phyloP scores from a whole-genome alignment of 257 asterid species.

The Linderniella brevidens region DNA sequence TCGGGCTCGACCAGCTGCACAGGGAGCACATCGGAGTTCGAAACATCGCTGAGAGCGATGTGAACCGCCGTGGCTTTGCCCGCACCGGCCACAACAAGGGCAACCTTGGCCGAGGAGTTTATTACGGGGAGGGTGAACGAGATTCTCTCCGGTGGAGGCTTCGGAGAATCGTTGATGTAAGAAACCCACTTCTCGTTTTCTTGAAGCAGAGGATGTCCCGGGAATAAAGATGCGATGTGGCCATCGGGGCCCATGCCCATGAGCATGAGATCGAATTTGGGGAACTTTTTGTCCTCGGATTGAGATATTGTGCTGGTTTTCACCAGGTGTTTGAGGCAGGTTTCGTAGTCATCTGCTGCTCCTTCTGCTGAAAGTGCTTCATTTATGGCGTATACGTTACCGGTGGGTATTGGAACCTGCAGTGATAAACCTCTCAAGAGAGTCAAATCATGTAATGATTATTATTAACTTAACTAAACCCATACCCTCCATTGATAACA shows the following conservation, averaged over 20 bases:
- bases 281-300: conserved; percentile 44
- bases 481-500: not conserved
- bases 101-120: conserved; percentile 61
- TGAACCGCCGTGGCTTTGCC: conserved; percentile 55
- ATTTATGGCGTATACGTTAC: conserved; percentile 65
- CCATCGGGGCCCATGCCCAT: conserved; percentile 98
- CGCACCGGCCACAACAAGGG: conserved; percentile 65
- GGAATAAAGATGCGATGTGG: conserved; percentile 83
- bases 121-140: conserved; percentile 82
- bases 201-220: conserved; percentile 62
- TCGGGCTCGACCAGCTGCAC: conserved; percentile 68
- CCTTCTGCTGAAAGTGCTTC: conserved; percentile 79
- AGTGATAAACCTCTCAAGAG: not conserved
- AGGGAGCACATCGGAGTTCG: conserved; percentile 41
- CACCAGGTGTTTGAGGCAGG: conserved; percentile 61
- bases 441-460: not conserved
- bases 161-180: conserved; percentile 79
- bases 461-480: not conserved
- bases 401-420: conserved; percentile 78
- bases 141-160: conserved; percentile 86
- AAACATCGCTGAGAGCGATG: conserved; percentile 32
- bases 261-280: conserved; percentile 78
- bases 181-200: conserved; percentile 71
- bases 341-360: conserved; percentile 89
- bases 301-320: conserved; percentile 27